Evolutionary conservation across 2,329 filamentous ascomycete genomes (phyloP).

Genomic region (Aureobasidium sp.): DNA sequence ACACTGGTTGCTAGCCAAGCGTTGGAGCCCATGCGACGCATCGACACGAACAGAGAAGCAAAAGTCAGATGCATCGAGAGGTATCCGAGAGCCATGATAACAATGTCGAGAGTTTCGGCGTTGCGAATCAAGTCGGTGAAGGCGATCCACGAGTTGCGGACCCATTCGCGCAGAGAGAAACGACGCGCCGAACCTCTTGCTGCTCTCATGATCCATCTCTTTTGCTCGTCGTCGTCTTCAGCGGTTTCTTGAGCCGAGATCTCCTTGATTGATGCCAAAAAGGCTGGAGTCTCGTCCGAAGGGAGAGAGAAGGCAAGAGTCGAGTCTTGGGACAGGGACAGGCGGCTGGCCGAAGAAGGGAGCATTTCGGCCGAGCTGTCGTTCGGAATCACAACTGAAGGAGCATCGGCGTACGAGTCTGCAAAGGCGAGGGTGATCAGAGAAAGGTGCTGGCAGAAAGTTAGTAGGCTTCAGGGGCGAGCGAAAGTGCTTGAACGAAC

Average conservation of each 20-base stretch:
- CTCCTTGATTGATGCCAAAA: constrained; percentile 70
- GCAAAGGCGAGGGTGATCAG: constrained; percentile 87
- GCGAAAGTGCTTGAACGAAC: not conserved
- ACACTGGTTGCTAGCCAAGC: constrained; percentile 93
- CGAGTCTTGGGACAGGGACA: constrained; percentile 79
- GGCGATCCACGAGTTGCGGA: constrained; percentile 70
- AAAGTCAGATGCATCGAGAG: constrained; percentile 98
- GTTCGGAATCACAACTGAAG: constrained; percentile 60
- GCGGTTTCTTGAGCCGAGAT: constrained; percentile 51
- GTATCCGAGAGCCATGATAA: constrained; percentile 96
- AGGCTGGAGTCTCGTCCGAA: constrained; percentile 64
- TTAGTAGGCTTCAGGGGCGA: constrained; percentile 13
- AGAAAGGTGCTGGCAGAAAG: constrained; percentile 51
- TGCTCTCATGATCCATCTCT: constrained; percentile 96
- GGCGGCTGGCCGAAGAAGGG: constrained; percentile 75
- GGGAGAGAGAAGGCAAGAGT: constrained; percentile 75
- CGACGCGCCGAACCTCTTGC: constrained; percentile 54
- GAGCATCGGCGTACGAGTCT: constrained; percentile 60
- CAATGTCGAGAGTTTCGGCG: constrained; percentile 89
- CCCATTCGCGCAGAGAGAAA: constrained; percentile 61
- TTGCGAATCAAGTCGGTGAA: constrained; percentile 76
- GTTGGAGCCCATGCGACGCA: constrained; percentile 92
- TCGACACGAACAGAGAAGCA: constrained; percentile 94
- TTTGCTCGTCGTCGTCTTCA: constrained; percentile 52
- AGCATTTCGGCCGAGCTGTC: constrained; percentile 68